A percentile compares a stretch with the other conserved stretches of the same genome.
Conservation (phyloP, 768 basidiomycete species). For the Phlebiopsis flavidoalba region DNA sequence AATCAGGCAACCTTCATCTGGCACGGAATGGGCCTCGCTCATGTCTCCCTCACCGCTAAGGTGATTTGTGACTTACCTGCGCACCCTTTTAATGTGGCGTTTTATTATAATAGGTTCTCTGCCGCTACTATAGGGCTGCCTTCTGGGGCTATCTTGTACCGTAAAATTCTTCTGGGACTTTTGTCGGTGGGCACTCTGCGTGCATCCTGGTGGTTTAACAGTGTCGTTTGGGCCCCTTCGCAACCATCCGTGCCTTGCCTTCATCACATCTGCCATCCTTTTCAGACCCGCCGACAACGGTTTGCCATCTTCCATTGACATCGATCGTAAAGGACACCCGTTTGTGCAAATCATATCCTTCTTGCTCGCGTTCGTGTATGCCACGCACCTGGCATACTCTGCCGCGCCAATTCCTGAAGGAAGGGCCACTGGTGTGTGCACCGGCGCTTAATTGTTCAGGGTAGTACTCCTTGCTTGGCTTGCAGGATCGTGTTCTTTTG, state of each 20-base stretch:
- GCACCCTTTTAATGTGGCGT: slow-evolving; percentile 7
- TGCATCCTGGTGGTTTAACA: slow-evolving; percentile 75
- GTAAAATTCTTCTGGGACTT: slow-evolving; percentile 98
- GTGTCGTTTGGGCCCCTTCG: slow-evolving; percentile 39
- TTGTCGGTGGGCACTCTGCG: slow-evolving; percentile 77
- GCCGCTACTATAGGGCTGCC: slow-evolving; percentile 67
- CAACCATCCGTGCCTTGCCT: background rate
- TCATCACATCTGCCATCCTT: background rate
- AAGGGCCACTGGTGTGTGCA: slow-evolving; percentile 52
- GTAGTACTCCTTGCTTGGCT: slow-evolving; percentile 57
- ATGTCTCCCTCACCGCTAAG: slow-evolving; percentile 62
- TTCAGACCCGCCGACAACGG: slow-evolving; percentile 56
- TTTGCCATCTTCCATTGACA: slow-evolving; percentile 57
- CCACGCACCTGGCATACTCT: slow-evolving; percentile 65
- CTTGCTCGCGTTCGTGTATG: slow-evolving; percentile 51
- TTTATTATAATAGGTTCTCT: slow-evolving; percentile 2
- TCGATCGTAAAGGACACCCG: slow-evolving; percentile 76
- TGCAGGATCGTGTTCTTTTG: slow-evolving; percentile 60
- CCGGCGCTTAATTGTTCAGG: slow-evolving; percentile 59
- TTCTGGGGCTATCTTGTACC: slow-evolving; percentile 79
- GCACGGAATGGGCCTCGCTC: slow-evolving; percentile 74
- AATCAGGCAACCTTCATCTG: slow-evolving; percentile 86
- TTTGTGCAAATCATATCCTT: slow-evolving; percentile 71
- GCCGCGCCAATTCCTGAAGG: slow-evolving; percentile 58
- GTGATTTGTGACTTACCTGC: slow-evolving; percentile 58